Percentiles rank a stretch among this genome's conserved stretches.
These are phyloP conservation scores for Anacardium occidentale DNA, from an alignment of 345 rosid species.

Conservation along the genomic window DNA sequence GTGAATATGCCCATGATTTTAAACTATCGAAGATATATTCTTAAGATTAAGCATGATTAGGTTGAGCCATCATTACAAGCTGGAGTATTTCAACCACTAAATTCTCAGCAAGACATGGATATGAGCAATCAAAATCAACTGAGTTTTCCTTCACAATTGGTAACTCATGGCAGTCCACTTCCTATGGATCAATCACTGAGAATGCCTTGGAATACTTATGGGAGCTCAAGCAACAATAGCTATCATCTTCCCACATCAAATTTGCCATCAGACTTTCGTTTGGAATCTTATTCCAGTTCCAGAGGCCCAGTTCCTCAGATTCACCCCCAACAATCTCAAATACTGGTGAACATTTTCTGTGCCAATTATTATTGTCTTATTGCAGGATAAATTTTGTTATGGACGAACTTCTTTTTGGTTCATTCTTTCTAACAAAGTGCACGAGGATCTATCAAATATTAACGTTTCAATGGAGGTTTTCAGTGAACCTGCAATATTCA, in stretches of 20 bases:
- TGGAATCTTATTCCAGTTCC: conserved; percentile 10
- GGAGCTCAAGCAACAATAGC: background rate
- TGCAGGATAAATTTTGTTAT: background rate
- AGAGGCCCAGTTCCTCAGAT: background rate
- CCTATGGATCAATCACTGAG: background rate
- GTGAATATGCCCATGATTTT: background rate
- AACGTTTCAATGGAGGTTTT: too few relatives aligned
- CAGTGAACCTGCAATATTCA: background rate
- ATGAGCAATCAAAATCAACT: background rate
- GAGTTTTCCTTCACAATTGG: background rate
- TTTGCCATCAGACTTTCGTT: conserved; percentile 4
- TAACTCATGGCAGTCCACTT: background rate
- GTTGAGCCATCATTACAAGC: background rate
- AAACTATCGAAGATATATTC: background rate
- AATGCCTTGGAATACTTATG: background rate
- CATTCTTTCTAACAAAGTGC: too few relatives aligned
- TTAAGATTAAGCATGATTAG: background rate
- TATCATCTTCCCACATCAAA: conserved; percentile 11
- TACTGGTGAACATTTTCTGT: background rate
- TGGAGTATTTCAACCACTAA: background rate
- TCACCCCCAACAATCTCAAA: background rate
- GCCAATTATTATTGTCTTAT: too few relatives aligned
- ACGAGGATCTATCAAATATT: too few relatives aligned
- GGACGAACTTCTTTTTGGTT: background rate
- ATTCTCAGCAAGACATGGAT: background rate